Conservation (phyloP, 179 eudicot genomes). For the Camellia oleifera region DNA sequence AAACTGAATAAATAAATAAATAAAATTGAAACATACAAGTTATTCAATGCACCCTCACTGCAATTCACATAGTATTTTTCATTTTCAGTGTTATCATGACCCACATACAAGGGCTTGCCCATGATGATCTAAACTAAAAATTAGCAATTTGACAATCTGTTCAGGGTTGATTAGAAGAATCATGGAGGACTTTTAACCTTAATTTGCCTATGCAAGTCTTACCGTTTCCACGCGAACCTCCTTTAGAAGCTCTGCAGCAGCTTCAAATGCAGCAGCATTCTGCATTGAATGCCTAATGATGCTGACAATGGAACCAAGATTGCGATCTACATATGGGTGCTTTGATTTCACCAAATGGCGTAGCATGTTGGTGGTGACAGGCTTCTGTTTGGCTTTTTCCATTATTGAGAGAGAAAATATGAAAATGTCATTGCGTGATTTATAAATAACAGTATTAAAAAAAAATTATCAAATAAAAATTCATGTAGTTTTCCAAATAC, state of each 20-base stretch:
- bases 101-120: neutral
- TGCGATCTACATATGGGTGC: slow-evolving; percentile 82
- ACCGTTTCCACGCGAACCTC: slow-evolving; percentile 54
- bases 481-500: slow-evolving; percentile 33
- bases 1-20: neutral
- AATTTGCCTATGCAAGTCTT: slow-evolving; percentile 9
- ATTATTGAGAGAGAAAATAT: neutral
- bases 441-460: neutral
- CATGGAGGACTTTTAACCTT: no score
- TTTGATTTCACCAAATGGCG: slow-evolving; percentile 62
- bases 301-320: slow-evolving; percentile 72
- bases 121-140: neutral
- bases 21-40: neutral
- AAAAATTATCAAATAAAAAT: slow-evolving; percentile 4
- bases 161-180: neutral
- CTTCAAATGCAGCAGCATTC: slow-evolving; percentile 79
- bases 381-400: slow-evolving; percentile 93
- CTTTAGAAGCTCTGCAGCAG: slow-evolving; percentile 58
- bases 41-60: neutral
- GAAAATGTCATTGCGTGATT: neutral
- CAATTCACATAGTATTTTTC: neutral
- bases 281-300: slow-evolving; percentile 71
- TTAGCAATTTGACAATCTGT: neutral
- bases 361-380: slow-evolving; percentile 63
- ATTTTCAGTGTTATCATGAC: neutral